Base-by-base conservation (phyloP, 495 filamentous ascomycete genomes). In the Cercophora samala region DNA sequence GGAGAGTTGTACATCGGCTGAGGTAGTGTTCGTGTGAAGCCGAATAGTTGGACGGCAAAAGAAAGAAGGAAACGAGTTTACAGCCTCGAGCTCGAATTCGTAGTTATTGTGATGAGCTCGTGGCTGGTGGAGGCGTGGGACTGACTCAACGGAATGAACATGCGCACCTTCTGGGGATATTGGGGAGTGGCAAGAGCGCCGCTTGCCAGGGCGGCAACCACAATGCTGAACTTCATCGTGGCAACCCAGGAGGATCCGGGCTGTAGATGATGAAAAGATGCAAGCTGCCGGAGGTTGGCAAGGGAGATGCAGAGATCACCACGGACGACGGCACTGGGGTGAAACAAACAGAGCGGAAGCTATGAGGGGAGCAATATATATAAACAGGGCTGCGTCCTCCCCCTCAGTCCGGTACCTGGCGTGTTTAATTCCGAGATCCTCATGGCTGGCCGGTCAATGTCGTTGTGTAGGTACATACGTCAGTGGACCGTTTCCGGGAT, bases 211-310 rank as follows among this genome's bases (percentile, higher is more conserved):
- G 66, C 56, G 66, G 70, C 66, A 64, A 72, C 66, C 17, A 51
- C 65, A 55, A 64, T 53, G 51, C 60, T 53, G 42, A 63, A 65
- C 60, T 72, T 75, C 72, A 74, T 72, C 63, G 23, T 56, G 46
- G 19, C 13, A 61, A 60, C 18, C 19, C 13, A 4, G 19, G 23
- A 42, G 29, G 37, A 26, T 58, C 52, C 64, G 32, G 32, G 9
- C 6, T 24, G 24, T 26, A 24, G 15, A 17, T n/a, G 42, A 51
- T 21, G 62, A n/a, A 19, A 46, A 58, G 37, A 60, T 46, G 26
- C 63, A 55, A 25, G 29, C 6, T 19, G 53, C 53, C 53, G 53
- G 22, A 19, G n/a, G 53, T 56, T 56, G 53, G n/a, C n/a, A 46
- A 46, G 37, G 53, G 22, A 19, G 53, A 56, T 56, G 53, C 22